Conservation (phyloP, 495 filamentous ascomycete species). For the Tuber microsphaerosporum region DNA sequence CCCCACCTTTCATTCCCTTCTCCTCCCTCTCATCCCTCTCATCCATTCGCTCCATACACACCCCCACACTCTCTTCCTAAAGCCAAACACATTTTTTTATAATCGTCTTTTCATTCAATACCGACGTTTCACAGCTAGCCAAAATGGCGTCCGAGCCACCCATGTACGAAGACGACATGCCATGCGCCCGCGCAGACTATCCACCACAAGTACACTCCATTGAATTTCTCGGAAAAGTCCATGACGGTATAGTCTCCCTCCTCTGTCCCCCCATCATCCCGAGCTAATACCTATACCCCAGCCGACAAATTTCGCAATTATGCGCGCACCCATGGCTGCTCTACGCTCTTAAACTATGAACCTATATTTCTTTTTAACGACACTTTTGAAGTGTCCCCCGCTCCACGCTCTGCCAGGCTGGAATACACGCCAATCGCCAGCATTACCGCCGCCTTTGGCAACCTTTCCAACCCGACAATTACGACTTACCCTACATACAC, state of each 20-base stretch:
- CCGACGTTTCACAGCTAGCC: not conserved
- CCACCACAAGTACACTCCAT: constrained; percentile 8
- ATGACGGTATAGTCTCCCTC: not conserved
- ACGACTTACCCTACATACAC: constrained; percentile 11
- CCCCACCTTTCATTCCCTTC: not conserved
- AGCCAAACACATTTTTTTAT: not conserved
- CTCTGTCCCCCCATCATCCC: not conserved
- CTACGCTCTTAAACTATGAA: constrained; percentile 8
- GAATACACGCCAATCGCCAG: not conserved
- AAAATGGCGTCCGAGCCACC: not conserved
- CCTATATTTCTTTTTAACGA: constrained; percentile 20
- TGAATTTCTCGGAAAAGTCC: constrained; percentile 13
- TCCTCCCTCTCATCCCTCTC: not conserved
- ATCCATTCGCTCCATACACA: not conserved
- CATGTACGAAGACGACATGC: not conserved
- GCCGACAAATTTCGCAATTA: not conserved
- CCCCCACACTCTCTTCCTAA: not conserved
- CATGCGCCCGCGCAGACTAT: not conserved
- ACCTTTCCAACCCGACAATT: not conserved
- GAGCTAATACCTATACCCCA: not conserved
- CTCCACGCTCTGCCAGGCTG: not conserved
- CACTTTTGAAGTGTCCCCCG: not conserved
- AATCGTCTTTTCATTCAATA: not conserved
- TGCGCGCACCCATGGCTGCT: constrained; percentile 14
- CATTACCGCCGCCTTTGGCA: constrained; percentile 15